Evolutionary conservation across 306 rosid genomes (phyloP).

Genomic region (Casuarina equisetifolia): DNA sequence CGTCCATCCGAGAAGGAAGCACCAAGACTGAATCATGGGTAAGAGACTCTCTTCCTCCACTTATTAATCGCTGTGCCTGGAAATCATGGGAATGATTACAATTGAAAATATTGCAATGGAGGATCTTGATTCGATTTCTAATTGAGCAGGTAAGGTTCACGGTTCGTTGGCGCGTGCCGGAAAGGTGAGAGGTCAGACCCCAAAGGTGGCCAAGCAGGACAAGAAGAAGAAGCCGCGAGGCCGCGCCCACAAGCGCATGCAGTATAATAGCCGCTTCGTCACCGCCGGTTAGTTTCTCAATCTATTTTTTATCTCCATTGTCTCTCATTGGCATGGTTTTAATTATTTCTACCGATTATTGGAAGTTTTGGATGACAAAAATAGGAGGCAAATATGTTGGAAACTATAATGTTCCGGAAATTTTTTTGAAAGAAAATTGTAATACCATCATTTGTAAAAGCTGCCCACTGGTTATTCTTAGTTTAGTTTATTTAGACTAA

Average conservation of each 20-base stretch:
- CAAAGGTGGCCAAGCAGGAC: slow-evolving; percentile 67
- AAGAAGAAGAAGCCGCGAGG: slow-evolving; percentile 69
- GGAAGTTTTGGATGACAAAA: too few species aligned
- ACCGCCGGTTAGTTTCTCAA: slow-evolving; percentile 41
- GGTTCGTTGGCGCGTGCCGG: slow-evolving; percentile 74
- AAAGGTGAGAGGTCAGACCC: slow-evolving; percentile 70
- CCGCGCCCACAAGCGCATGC: slow-evolving; percentile 66
- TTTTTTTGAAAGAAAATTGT: too few species aligned
- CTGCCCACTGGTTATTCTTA: too few species aligned
- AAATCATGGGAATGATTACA: not conserved
- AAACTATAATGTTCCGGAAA: too few species aligned
- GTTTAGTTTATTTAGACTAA: too few species aligned
- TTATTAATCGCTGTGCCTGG: not conserved
- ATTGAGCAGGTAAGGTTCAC: slow-evolving; percentile 61
- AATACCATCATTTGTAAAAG: too few species aligned
- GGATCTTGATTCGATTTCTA: not conserved
- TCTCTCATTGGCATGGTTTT: too few species aligned
- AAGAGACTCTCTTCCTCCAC: not conserved
- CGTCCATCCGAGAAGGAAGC: not conserved
- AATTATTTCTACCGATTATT: too few species aligned
- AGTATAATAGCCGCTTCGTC: slow-evolving; percentile 66
- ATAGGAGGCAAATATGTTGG: too few species aligned
- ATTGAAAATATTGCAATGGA: not conserved
- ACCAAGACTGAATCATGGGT: slow-evolving; percentile 26
- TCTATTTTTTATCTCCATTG: not conserved